Conservation (phyloP, 257 asterid species). For the Solanum clarkiae region DNA sequence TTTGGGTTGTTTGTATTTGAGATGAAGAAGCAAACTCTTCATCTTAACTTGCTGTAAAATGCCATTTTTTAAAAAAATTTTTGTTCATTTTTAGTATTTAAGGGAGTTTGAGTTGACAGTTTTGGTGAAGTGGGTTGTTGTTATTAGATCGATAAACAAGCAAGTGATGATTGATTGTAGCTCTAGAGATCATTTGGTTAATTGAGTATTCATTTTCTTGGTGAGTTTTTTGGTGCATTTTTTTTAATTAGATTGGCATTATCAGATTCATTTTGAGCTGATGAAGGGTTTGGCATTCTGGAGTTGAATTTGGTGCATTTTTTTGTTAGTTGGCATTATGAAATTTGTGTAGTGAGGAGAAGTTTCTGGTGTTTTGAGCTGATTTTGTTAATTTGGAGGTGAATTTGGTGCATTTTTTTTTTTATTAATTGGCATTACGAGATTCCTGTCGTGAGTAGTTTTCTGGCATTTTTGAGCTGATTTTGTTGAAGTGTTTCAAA, state of each 20-base stretch:
- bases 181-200: background rate
- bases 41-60: background rate
- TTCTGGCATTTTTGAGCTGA: no score
- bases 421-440: background rate
- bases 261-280: background rate
- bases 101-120: background rate
- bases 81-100: background rate
- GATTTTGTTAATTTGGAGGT: background rate
- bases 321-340: background rate
- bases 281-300: background rate
- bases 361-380: background rate
- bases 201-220: background rate
- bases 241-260: background rate
- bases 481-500: no score
- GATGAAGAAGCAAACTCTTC: background rate
- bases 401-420: background rate
- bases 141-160: background rate
- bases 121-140: background rate
- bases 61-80: background rate
- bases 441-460: background rate
- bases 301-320: background rate
- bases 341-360: background rate
- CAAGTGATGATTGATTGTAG: background rate
- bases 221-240: background rate
- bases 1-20: background rate